Percentiles rank a stretch among this genome's conserved stretches.
These are phyloP conservation scores for Albizia julibrissin DNA, from an alignment of 306 rosid genomes.

Conservation along the genomic window DNA sequence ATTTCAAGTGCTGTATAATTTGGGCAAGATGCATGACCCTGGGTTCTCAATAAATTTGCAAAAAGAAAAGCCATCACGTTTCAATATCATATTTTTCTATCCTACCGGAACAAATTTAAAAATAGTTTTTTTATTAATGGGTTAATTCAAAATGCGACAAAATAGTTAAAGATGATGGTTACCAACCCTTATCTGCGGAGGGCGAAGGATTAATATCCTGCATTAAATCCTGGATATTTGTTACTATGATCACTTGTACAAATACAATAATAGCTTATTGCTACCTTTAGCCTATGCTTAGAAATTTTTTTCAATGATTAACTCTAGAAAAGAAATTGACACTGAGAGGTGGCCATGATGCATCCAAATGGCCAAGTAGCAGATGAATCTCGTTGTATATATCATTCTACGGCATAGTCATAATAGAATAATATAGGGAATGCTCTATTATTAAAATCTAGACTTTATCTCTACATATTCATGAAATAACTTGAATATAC, in stretches of 20 bases:
- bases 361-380: conserved; percentile 38
- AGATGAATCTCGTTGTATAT: conserved; percentile 27
- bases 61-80: not conserved
- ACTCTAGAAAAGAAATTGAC: conserved; percentile 33
- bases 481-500: conserved; percentile 15
- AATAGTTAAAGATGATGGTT: not conserved
- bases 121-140: not conserved
- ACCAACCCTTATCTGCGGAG: not conserved
- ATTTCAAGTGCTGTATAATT: conserved; percentile 21
- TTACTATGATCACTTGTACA: not conserved
- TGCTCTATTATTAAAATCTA: conserved; percentile 22
- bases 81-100: not conserved
- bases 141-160: not conserved
- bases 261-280: not conserved
- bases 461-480: conserved; percentile 30
- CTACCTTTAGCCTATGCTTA: conserved; percentile 9
- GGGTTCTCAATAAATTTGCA: not conserved
- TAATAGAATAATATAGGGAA: conserved; percentile 35
- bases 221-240: not conserved
- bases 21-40: conserved; percentile 7
- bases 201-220: not conserved
- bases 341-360: conserved; percentile 40
- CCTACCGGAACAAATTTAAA: not conserved
- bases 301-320: conserved; percentile 41
- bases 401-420: conserved; percentile 38